phyloP scores from a whole-genome alignment of 139 green algal genomes.

The Closterium sp. region DNA sequence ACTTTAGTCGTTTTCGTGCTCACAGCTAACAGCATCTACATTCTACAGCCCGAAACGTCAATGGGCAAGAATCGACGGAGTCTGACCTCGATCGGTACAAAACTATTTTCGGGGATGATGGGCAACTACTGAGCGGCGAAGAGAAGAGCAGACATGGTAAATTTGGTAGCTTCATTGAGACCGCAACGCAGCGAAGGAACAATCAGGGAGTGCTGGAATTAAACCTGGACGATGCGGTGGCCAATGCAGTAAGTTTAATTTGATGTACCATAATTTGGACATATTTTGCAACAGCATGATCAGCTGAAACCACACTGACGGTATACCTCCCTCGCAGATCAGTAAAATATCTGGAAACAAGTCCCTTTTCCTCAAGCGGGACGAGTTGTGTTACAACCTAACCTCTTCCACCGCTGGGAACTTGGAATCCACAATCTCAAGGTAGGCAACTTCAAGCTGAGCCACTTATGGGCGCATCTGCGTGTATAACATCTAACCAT shows the following conservation, averaged over 20 bases:
- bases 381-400: not conserved
- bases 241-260: not conserved
- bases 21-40: not conserved
- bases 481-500: too few species aligned
- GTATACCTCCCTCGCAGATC: not conserved
- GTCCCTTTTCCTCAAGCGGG: not conserved
- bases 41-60: not conserved
- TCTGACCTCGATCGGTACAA: not conserved
- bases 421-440: not conserved
- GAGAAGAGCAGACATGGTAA: not conserved
- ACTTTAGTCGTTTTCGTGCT: too few species aligned
- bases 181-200: not conserved
- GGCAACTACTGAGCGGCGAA: not conserved
- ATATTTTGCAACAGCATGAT: too few species aligned
- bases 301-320: not conserved
- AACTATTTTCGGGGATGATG: not conserved
- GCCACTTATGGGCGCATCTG: too few species aligned
- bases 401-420: not conserved
- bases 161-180: not conserved
- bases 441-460: not conserved
- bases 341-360: not conserved
- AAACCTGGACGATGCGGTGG: not conserved
- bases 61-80: not conserved
- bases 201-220: not conserved
- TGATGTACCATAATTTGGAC: too few species aligned